Evolutionary conservation across 306 rosid species (phyloP).

Genomic region (Gillenia trifoliata): DNA sequence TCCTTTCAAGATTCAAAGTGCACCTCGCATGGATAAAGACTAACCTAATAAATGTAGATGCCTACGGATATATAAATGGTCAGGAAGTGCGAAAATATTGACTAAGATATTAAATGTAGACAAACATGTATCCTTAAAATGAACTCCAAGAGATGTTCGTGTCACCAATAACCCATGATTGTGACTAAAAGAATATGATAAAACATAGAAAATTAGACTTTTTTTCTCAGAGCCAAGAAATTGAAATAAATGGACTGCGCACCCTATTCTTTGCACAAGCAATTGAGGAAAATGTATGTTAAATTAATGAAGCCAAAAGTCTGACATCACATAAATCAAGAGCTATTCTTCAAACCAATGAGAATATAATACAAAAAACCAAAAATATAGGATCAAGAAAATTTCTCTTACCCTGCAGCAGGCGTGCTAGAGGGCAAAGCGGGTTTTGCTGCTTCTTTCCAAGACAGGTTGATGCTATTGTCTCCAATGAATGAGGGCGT

Average conservation of each 20-base stretch:
- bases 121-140: neutral
- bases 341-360: neutral
- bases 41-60: too few relatives aligned
- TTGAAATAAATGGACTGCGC: neutral
- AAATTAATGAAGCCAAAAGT: neutral
- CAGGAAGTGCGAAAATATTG: neutral
- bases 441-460: constrained; percentile 85
- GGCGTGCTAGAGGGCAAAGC: constrained; percentile 29
- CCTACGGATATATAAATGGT: neutral
- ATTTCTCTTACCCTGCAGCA: constrained; percentile 57
- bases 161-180: neutral
- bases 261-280: neutral
- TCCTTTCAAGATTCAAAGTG: neutral
- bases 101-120: neutral
- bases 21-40: neutral
- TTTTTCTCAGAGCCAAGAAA: neutral
- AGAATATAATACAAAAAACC: neutral
- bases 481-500: constrained; percentile 84
- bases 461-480: constrained; percentile 83
- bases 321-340: neutral
- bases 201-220: neutral
- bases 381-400: neutral
- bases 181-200: neutral
- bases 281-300: neutral
- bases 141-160: neutral